Percentiles rank a stretch among this genome's conserved stretches.
phyloP scores from a whole-genome alignment of 306 rosid genomes.

The Prosopis cineraria region DNA sequence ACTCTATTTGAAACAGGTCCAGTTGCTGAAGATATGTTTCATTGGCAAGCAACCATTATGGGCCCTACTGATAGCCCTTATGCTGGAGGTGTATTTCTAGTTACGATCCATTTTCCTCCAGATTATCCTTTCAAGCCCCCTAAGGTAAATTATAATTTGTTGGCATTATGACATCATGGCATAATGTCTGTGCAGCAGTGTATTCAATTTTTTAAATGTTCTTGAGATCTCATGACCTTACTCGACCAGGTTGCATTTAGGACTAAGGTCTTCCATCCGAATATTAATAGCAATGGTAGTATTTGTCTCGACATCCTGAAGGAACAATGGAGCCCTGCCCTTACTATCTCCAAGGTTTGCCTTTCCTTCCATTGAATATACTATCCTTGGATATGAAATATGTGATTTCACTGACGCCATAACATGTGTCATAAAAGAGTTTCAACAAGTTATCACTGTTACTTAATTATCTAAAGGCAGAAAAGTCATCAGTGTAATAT shows the following conservation, averaged over 20 bases:
- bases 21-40: constrained; percentile 10
- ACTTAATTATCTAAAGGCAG: not conserved
- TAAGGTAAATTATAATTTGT: not conserved
- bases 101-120: not conserved
- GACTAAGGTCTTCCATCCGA: not conserved
- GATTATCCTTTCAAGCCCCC: constrained; percentile 15
- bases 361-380: not conserved
- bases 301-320: constrained; percentile 10
- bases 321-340: constrained; percentile 13
- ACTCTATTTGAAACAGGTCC: constrained; percentile 37
- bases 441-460: not conserved
- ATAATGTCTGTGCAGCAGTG: not conserved
- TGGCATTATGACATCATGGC: not conserved
- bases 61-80: constrained; percentile 5
- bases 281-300: constrained; percentile 6
- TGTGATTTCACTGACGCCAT: not conserved
- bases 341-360: not conserved
- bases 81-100: constrained; percentile 8
- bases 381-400: not conserved
- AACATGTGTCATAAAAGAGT: not conserved
- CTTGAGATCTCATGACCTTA: not conserved
- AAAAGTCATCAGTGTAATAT: not conserved
- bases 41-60: constrained; percentile 12
- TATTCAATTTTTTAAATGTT: not conserved
- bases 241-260: constrained; percentile 1